A percentile compares a stretch with the other conserved stretches of the same genome.
These are phyloP conservation scores for Aspergillus bertholletiae DNA, from an alignment of 495 filamentous ascomycete species.

Conservation along the genomic window DNA sequence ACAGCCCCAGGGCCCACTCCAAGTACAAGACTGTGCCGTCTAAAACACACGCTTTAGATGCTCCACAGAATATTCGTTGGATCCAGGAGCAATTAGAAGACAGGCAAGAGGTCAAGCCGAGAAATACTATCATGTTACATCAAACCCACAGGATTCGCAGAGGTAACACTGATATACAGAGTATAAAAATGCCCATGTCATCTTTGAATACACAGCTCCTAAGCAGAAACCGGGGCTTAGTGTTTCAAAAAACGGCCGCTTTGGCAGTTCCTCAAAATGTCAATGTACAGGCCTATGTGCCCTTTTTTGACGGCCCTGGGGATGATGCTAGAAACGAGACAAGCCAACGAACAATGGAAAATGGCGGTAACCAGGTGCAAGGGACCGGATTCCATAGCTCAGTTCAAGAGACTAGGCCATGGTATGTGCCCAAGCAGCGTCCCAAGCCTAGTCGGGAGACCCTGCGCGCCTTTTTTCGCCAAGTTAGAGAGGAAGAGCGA, in stretches of 20 bases:
- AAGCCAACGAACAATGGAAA: not conserved
- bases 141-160: not conserved
- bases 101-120: not conserved
- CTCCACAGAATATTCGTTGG: not conserved
- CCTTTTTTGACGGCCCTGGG: constrained; percentile 22
- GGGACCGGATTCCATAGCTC: not conserved
- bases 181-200: constrained; percentile 2
- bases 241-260: constrained; percentile 20
- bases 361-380: not conserved
- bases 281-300: constrained; percentile 29
- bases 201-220: constrained; percentile 14
- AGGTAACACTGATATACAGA: not conserved
- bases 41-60: not conserved
- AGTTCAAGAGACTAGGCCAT: not conserved
- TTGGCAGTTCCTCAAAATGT: constrained; percentile 23
- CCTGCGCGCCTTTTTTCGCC: constrained; percentile 10
- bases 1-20: not conserved
- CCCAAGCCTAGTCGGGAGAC: not conserved
- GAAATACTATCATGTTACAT: not conserved
- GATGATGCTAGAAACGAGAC: constrained; percentile 3
- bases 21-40: not conserved
- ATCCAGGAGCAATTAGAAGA: not conserved
- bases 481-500: constrained; percentile 9
- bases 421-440: constrained; percentile 8
- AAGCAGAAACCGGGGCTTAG: constrained; percentile 14